Conservation (phyloP, 108 stramenopile species). For the Skeletonema grethae region DNA sequence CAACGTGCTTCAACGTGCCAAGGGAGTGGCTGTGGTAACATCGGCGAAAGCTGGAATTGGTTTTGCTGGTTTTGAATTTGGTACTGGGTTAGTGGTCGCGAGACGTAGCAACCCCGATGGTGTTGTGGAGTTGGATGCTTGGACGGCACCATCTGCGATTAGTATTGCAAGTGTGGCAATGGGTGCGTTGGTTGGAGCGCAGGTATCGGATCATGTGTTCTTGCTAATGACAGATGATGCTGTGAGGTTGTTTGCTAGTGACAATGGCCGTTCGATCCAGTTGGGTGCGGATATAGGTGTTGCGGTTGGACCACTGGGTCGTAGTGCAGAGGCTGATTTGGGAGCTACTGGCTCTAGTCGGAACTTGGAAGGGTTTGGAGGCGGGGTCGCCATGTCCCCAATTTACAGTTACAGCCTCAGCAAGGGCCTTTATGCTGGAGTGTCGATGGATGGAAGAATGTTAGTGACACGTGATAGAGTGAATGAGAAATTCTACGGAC, state of each 20-base stretch:
- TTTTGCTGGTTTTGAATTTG: slow-evolving; percentile 86
- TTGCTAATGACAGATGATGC: slow-evolving; percentile 93
- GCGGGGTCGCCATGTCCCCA: slow-evolving; percentile 63
- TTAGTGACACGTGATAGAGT: slow-evolving; percentile 86
- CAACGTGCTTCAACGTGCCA: slow-evolving; percentile 67
- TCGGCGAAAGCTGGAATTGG: slow-evolving; percentile 85
- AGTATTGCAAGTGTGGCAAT: slow-evolving; percentile 83
- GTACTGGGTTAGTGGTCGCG: slow-evolving; percentile 87
- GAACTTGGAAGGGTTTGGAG: slow-evolving; percentile 18
- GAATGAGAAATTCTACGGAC: slow-evolving; percentile 92
- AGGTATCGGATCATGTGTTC: slow-evolving; percentile 91
- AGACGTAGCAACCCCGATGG: slow-evolving; percentile 33
- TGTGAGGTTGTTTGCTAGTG: slow-evolving; percentile 62
- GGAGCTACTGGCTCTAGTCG: slow-evolving; percentile 55
- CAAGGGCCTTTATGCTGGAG: slow-evolving; percentile 94
- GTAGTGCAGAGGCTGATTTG: slow-evolving; percentile 87
- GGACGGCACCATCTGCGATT: slow-evolving; percentile 91
- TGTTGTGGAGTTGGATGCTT: slow-evolving; percentile 48
- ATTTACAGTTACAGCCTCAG: slow-evolving; percentile 93
- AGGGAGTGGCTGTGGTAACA: slow-evolving; percentile 83
- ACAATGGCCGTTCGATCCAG: slow-evolving; percentile 74
- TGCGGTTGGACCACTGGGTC: slow-evolving; percentile 92
- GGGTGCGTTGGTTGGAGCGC: slow-evolving; percentile 86
- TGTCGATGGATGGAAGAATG: slow-evolving; percentile 91
- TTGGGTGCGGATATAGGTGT: slow-evolving; percentile 96